These are phyloP conservation scores for Rossbeevera mucosa DNA, from an alignment of 768 basidiomycete species.

Conservation along the genomic window DNA sequence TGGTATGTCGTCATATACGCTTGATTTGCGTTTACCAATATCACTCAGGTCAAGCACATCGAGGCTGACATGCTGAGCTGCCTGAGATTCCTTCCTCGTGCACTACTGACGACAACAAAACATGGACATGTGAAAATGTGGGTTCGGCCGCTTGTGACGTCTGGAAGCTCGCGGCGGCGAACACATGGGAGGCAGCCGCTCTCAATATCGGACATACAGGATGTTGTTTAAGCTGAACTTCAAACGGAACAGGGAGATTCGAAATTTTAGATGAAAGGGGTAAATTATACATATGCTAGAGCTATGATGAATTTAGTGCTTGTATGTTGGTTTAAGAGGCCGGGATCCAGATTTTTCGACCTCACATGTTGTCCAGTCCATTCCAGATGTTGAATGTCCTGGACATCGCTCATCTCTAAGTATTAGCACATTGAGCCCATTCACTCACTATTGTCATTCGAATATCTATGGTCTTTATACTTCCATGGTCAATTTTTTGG, in stretches of 20 bases:
- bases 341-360: background rate
- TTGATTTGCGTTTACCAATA: background rate
- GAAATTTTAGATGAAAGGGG: background rate
- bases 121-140: constrained; percentile 77
- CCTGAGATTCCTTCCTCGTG: constrained; percentile 73
- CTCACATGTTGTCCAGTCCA: background rate
- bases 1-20: constrained; percentile 45
- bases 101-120: constrained; percentile 75
- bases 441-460: too few species aligned
- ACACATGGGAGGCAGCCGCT: constrained; percentile 27
- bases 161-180: constrained; percentile 23
- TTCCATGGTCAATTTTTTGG: background rate
- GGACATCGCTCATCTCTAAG: too few species aligned
- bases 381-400: background rate
- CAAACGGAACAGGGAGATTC: background rate
- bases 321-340: background rate
- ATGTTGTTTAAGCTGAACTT: constrained; percentile 16
- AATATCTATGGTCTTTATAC: background rate
- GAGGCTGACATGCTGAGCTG: constrained; percentile 75
- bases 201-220: constrained; percentile 30
- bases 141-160: constrained; percentile 64
- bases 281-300: constrained; percentile 16
- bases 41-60: constrained; percentile 65
- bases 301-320: background rate
- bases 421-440: background rate